Percentiles rank a stretch among this genome's conserved stretches.
Evolutionary conservation across 345 rosid species (phyloP).

Genomic region (Rubroshorea leprosula): DNA sequence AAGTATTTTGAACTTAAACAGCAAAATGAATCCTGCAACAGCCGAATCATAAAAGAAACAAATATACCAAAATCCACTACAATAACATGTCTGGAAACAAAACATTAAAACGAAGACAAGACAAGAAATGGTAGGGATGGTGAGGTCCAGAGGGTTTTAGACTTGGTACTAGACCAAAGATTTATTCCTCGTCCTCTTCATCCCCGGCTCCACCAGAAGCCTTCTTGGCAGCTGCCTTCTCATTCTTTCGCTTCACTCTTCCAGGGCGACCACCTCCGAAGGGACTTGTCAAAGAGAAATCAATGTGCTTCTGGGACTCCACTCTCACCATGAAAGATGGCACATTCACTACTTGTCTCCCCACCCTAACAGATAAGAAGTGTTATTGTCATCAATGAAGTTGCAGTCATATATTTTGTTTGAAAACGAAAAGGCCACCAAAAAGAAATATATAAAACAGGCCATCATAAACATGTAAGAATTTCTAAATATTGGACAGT

Average conservation of each 20-base stretch:
- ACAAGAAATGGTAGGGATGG: background rate
- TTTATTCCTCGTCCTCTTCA: slow-evolving; percentile 18
- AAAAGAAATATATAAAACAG: too few relatives aligned
- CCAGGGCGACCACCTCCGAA: slow-evolving; percentile 42
- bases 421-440: too few relatives aligned
- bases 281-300: slow-evolving; percentile 38
- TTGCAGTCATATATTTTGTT: too few relatives aligned
- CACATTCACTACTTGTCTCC: slow-evolving; percentile 39
- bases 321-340: slow-evolving; percentile 39
- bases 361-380: slow-evolving; percentile 22
- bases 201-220: slow-evolving; percentile 18
- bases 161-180: background rate
- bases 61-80: slow-evolving; percentile 8
- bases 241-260: slow-evolving; percentile 41
- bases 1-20: too few relatives aligned
- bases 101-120: background rate
- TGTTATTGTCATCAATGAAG: too few relatives aligned
- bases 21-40: slow-evolving; percentile 11
- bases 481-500: too few relatives aligned
- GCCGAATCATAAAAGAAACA: slow-evolving; percentile 14
- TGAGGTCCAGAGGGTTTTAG: background rate
- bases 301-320: slow-evolving; percentile 36
- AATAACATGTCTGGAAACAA: slow-evolving; percentile 24
- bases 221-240: slow-evolving; percentile 35
- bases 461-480: too few relatives aligned